Evolutionary conservation across 176 grass and related monocot genomes (phyloP), one percentile per base, ranked within the genome.

Genomic region (Phragmites australis): DNA sequence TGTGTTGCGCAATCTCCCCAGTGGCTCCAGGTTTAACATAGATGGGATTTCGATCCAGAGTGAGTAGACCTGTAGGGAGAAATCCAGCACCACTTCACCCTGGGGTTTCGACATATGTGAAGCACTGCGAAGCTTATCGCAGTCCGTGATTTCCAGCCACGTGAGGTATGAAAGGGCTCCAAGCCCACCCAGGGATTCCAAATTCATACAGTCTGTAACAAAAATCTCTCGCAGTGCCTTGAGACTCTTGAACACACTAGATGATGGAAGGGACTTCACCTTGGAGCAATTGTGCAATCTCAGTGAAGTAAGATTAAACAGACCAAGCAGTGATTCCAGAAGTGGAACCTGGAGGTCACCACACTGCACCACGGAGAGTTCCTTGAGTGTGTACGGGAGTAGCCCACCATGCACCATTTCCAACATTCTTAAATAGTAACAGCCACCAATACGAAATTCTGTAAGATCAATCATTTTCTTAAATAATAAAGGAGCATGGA

Each of bases 161-260:
- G 57, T 30, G 1, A 30, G 57, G 26, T 60, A 1, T 16, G 25
- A 1, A 30, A 60, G 57, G 4, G 57, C 12, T 30, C 12, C 57
- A 5, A 60, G 10, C 0, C 57, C 57, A 60, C 57, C 57, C 25
- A 60, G 1, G 57, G 3, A 60, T 30, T 2, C 0, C 25, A 60
- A 6, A 1, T 0, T 5, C 3, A 0, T 30, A 6, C 57, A 30
- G 0, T 1, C 12, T 15, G 11, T 16, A 0, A 30, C 25, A 30
- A 30, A 15, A 1, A 60, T 60, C 10, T 29, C 25, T 16, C 57
- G 57, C 25, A 60, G 57, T 1, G 57, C 57, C 13, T 0, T 14
- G 12, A 60, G 57, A 60, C 57, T 6, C 5, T 1, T 16, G 12
- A 60, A 60, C 57, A 60, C 57, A 3, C 1, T 0, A 0, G 26